A percentile compares a stretch with the other conserved stretches of the same genome.
Conservation (phyloP, 2,329 filamentous ascomycete genomes). For the Scorias spongiosa region DNA sequence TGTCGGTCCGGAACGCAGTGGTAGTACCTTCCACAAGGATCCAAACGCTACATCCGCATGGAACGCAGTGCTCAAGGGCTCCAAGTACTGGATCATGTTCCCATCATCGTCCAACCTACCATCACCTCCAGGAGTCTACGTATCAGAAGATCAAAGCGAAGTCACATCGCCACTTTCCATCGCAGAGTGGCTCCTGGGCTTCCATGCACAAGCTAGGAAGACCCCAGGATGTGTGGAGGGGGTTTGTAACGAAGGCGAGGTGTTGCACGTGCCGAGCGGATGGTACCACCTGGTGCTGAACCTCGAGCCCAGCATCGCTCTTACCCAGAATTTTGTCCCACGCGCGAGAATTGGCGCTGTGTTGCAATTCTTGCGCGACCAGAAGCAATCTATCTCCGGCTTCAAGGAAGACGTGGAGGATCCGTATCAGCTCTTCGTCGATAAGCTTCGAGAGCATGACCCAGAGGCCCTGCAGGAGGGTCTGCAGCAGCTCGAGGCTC, state of each 20-base stretch:
- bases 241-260: conserved; percentile 68
- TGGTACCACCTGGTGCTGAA: conserved; percentile 98
- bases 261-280: conserved; percentile 80
- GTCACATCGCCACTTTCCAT: conserved; percentile 90
- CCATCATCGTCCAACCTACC: conserved; percentile 48
- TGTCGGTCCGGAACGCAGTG: conserved; percentile 70
- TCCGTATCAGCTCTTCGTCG: conserved; percentile 60
- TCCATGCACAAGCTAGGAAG: conserved; percentile 67
- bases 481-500: conserved; percentile 48
- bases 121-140: conserved; percentile 74
- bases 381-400: conserved; percentile 72
- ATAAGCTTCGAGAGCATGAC: conserved; percentile 46
- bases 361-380: conserved; percentile 65
- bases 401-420: conserved; percentile 59
- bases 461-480: conserved; percentile 55
- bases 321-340: conserved; percentile 94
- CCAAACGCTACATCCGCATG: conserved; percentile 63
- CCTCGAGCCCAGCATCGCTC: conserved; percentile 64
- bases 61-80: conserved; percentile 82
- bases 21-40: conserved; percentile 88
- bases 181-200: conserved; percentile 87
- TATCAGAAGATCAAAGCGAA: conserved; percentile 78
- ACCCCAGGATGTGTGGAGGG: conserved; percentile 71
- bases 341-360: conserved; percentile 56
- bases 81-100: conserved; percentile 99